Conservation (phyloP, 768 basidiomycete species). For the Boletus barrowsii region DNA sequence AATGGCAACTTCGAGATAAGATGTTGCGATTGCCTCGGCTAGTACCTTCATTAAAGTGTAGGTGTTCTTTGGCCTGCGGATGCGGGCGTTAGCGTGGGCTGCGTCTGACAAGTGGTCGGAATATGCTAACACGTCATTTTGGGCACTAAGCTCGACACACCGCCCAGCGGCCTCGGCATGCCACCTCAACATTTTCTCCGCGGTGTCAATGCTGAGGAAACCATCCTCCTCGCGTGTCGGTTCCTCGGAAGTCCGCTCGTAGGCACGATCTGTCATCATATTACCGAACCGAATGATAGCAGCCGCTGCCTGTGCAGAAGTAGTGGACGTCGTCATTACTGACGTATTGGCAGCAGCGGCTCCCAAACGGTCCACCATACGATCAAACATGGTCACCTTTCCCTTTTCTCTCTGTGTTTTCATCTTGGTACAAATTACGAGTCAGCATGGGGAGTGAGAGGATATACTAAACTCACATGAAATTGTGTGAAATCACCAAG, state of each 20-base stretch:
- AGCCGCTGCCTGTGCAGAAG: conserved; percentile 82
- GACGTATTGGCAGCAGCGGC: conserved; percentile 68
- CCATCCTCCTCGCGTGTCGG: conserved; percentile 81
- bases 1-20: conserved; percentile 87
- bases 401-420: conserved; percentile 53
- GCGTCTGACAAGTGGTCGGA: background rate
- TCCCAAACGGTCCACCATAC: conserved; percentile 83
- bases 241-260: conserved; percentile 62
- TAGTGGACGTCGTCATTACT: conserved; percentile 55
- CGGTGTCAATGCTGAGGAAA: conserved; percentile 63
- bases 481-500: conserved; percentile 78
- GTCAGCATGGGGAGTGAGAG: conserved; percentile 3
- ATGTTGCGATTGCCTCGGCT: conserved; percentile 78
- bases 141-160: conserved; percentile 83
- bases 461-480: conserved; percentile 54
- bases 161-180: conserved; percentile 96
- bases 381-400: conserved; percentile 82
- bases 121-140: conserved; percentile 75
- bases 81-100: conserved; percentile 5
- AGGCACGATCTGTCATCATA: conserved; percentile 52
- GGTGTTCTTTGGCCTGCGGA: conserved; percentile 79
- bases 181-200: conserved; percentile 94
- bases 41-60: conserved; percentile 79
- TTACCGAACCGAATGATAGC: conserved; percentile 89
- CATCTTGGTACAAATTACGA: conserved; percentile 36